Conservation (phyloP, 371 early-diverging fungal species). For the Mucor lusitanicus region DNA sequence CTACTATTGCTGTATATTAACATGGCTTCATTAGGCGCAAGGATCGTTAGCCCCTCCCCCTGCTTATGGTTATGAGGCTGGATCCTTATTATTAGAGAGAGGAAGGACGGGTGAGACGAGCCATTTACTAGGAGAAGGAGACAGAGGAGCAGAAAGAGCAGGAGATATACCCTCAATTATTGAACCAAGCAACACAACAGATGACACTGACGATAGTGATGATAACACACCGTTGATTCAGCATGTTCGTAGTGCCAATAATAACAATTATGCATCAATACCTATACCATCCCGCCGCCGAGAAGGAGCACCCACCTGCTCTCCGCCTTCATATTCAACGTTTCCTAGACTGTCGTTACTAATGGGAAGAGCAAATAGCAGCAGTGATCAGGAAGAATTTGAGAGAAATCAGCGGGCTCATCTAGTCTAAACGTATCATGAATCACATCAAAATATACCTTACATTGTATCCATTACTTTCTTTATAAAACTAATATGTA, state of each 20-base stretch:
- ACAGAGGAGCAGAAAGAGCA: not conserved
- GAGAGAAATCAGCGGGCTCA: conserved; percentile 1
- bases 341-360: conserved; percentile 8
- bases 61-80: conserved; percentile 54
- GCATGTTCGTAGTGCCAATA: conserved; percentile 2
- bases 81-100: conserved; percentile 30
- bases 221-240: conserved; percentile 29
- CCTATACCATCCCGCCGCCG: conserved; percentile 2
- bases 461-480: not conserved
- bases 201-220: conserved; percentile 12
- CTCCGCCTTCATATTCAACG: conserved; percentile 27
- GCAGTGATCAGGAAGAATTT: not conserved
- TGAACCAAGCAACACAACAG: not conserved
- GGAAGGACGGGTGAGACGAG: conserved; percentile 24
- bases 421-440: not conserved
- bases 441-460: not conserved
- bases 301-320: not conserved
- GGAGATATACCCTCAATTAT: not conserved
- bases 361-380: conserved; percentile 4
- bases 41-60: conserved; percentile 72
- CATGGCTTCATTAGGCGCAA: conserved; percentile 23
- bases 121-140: conserved; percentile 5
- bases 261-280: conserved; percentile 7
- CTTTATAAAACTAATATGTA: not conserved
- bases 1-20: no score